Base-by-base conservation (phyloP, 2,329 filamentous ascomycete species). In the Aspergillus sp. region DNA sequence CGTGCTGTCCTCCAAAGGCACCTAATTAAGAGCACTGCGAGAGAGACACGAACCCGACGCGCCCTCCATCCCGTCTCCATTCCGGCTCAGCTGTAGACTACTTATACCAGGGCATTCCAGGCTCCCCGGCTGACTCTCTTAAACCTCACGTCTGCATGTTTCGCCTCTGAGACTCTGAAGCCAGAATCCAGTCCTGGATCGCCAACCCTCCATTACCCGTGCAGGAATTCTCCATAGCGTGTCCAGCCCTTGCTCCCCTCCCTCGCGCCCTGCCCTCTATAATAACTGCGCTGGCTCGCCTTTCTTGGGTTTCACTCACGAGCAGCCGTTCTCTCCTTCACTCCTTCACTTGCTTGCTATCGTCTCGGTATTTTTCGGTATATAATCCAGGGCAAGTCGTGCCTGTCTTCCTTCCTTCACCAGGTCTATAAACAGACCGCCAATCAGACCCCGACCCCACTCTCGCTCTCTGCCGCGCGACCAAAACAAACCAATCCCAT, bases 381-480 rank as follows among this genome's bases (percentile, higher is more conserved):
- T 44, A 35, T 44, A 41, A 25, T 52, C n/a, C 27, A 35, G 48
- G 41, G 21, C 39, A 47, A 37, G 39, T 43, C 40, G 50, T 52
- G 39, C 11, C 50, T 52, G 35, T 37, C 44, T 47, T 44, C 37
- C 50, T 52, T 47, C 47, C 41, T 35, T 43, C 55, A 49, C 27
- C 58, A 55, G 31, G 49, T 59, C 55, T 56, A 48, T 55, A 49
- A 41, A 33, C 52, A 52, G 59, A 63, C 63, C 62, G 64, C 65
- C 60, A 65, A 64, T 66, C 63, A 59, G 33, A 45, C 40, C 27
- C 25, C 37, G 33, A 45, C 40, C 35, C 25, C 44, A 25, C 45
- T 25, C 41, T 64, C 68, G 67, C 67, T 68, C 67, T 37, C 66
- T 66, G 19, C 43, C 44, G 55, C 43, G 56, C 59, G 52, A 63